Conservation (phyloP, 306 rosid species). For the Trifolium subterraneum region DNA sequence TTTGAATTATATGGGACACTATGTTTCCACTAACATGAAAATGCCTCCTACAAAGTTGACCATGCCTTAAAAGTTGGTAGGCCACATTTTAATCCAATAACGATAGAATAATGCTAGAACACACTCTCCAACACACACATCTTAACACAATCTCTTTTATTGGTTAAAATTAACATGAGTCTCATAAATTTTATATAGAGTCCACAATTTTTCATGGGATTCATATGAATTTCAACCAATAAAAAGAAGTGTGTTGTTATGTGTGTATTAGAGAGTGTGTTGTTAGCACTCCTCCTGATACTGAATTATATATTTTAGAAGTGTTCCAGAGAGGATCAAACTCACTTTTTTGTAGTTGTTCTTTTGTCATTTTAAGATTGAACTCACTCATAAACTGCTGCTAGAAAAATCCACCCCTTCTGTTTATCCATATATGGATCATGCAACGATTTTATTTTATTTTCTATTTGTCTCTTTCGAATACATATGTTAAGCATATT, state of each 20-base stretch:
- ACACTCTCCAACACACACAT: no score
- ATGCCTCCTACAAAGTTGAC: conserved; percentile 47
- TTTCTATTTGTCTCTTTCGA: not conserved
- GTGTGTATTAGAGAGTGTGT: no score
- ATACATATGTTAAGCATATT: not conserved
- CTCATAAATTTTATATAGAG: no score
- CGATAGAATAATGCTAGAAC: no score
- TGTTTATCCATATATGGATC: conserved; percentile 12
- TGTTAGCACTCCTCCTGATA: no score
- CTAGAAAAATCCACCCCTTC: conserved; percentile 31
- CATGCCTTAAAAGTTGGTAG: conserved; percentile 45
- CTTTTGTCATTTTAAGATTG: conserved; percentile 39
- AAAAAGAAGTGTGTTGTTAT: no score
- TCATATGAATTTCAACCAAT: no score
- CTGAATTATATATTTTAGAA: conserved; percentile 27
- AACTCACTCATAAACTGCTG: conserved; percentile 29
- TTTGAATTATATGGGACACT: conserved; percentile 36
- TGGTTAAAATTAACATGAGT: no score
- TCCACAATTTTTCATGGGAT: no score
- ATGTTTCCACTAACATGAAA: conserved; percentile 44
- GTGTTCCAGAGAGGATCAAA: conserved; percentile 20
- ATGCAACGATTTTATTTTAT: not conserved
- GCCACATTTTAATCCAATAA: conserved; percentile 39
- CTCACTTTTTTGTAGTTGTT: conserved; percentile 32
- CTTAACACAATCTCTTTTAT: no score